Evolutionary conservation across 2,329 filamentous ascomycete genomes (phyloP).

Genomic region (Microdochium bolleyi): DNA sequence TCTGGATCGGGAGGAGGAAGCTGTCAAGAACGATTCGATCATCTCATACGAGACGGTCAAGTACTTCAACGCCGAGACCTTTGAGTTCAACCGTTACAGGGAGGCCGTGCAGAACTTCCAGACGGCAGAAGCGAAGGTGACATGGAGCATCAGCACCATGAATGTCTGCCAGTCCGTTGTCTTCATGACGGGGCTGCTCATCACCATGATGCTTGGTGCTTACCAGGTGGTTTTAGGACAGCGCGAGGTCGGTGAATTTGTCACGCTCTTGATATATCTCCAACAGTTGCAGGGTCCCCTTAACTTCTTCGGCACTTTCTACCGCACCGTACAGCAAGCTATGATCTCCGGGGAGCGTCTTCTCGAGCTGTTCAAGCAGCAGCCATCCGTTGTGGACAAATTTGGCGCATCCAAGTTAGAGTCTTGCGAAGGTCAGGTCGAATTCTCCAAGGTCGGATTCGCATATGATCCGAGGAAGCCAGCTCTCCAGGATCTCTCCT

Average conservation of each 20-base stretch:
- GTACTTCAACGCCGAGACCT: slow-evolving; percentile 79
- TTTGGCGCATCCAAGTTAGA: slow-evolving; percentile 55
- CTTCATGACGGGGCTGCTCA: slow-evolving; percentile 68
- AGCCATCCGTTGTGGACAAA: slow-evolving; percentile 80
- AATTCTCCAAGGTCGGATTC: slow-evolving; percentile 84
- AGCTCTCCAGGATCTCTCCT: slow-evolving; percentile 74
- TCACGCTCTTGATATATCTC: slow-evolving; percentile 67
- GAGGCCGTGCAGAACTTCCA: slow-evolving; percentile 65
- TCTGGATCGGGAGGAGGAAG: slow-evolving; percentile 88
- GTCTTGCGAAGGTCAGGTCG: slow-evolving; percentile 71
- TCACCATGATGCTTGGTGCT: slow-evolving; percentile 65
- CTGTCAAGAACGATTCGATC: slow-evolving; percentile 97
- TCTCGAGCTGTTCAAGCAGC: slow-evolving; percentile 91
- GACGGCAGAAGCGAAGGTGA: slow-evolving; percentile 65
- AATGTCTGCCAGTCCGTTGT: slow-evolving; percentile 75
- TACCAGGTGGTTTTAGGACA: slow-evolving; percentile 66
- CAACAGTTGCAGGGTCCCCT: slow-evolving; percentile 72
- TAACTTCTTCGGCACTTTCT: slow-evolving; percentile 91
- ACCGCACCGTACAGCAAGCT: slow-evolving; percentile 88
- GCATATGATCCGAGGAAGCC: slow-evolving; percentile 82
- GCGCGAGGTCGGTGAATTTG: slow-evolving; percentile 62
- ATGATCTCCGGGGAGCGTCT: slow-evolving; percentile 97
- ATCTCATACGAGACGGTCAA: slow-evolving; percentile 96
- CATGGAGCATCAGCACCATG: slow-evolving; percentile 70
- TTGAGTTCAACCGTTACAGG: slow-evolving; percentile 68